Base-by-base conservation (phyloP, 2,329 filamentous ascomycete species). In the Hypoxylon sp. region DNA sequence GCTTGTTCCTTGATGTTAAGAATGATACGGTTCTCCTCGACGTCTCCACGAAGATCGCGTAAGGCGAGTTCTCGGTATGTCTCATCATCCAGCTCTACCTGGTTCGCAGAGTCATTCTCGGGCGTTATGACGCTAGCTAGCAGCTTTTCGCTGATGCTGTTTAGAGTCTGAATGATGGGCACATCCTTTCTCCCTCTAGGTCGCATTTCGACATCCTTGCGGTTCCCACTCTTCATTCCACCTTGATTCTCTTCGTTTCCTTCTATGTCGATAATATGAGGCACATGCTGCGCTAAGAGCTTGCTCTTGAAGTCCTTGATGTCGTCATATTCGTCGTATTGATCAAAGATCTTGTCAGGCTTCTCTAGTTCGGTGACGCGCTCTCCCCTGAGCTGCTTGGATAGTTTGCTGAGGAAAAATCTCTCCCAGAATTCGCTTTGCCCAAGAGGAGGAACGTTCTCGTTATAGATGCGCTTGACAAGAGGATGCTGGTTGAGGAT, bases 161-260 rank as follows among this genome's bases (percentile, higher is more conserved):
- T 99, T 61, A 99, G 83, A 0, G 93, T 94, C 68, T 91, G 90
- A 70, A 98, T 91, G 68, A 98, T 97, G 10, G 94, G 94, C 1
- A 96, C 90, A 76, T 96, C 95, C 49, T 87, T 82, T 10, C 89
- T 86, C 2, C 85, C 85, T 51, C 75, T 70, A 1, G 94, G 93
- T 34, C 93, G 88, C 93, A 98, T 98, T 71, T 97, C 96, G 36
- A 92, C 82, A 77, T 98, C 94, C 60, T 95, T 93, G 57, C 91
- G 86, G 78, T 99, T 98, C 53, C 96, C 96, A 67, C 86, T 82
- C 74, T 87, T 90, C 75, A 91, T 88, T 58, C 94, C 93, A 73
- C 94, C 97, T 79, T 97, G 90, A 75, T 99, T 95, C 78, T 96
- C 93, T 80, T 98, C 96, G 76, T 99, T 99, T 30, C 91, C 96